Evolutionary conservation across 768 basidiomycete species (phyloP).

Genomic region (Flagelloscypha sp.): DNA sequence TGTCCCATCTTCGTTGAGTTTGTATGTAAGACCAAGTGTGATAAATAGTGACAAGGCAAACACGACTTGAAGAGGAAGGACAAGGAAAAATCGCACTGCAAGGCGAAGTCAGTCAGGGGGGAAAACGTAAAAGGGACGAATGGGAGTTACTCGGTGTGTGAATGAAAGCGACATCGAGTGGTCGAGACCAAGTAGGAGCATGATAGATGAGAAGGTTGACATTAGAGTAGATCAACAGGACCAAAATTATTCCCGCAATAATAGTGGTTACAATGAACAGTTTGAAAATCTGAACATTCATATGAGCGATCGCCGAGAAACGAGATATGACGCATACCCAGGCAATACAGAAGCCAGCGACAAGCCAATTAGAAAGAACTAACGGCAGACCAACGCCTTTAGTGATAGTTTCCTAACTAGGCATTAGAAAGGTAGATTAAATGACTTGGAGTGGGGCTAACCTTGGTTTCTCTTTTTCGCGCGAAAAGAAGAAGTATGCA

Average conservation of each 20-base stretch:
- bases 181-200: conserved; percentile 45
- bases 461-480: conserved; percentile 75
- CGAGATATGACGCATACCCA: conserved; percentile 41
- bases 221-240: conserved; percentile 74
- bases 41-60: conserved; percentile 57
- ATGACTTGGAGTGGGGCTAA: conserved; percentile 15
- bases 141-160: conserved; percentile 77
- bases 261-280: conserved; percentile 73
- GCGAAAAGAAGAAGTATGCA: conserved; percentile 70
- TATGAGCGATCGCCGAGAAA: conserved; percentile 1
- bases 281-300: conserved; percentile 46
- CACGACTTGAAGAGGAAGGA: conserved; percentile 43
- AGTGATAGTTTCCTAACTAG: conserved; percentile 48
- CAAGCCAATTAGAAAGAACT: conserved; percentile 70
- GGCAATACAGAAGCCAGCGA: conserved; percentile 72
- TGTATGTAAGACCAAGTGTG: conserved; percentile 56
- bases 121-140: conserved; percentile 15
- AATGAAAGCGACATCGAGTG: conserved; percentile 74
- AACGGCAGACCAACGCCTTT: conserved; percentile 77
- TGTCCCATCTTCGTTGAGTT: conserved; percentile 32
- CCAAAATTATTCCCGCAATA: conserved; percentile 58
- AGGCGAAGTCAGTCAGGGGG: conserved; percentile 22
- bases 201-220: conserved; percentile 70
- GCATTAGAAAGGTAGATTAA: conserved; percentile 1
- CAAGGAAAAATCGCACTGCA: conserved; percentile 44